Evolutionary conservation across 148 eudicot species (phyloP), one percentile per base, ranked within the genome.

Genomic region (Tetragonia tetragonoides): DNA sequence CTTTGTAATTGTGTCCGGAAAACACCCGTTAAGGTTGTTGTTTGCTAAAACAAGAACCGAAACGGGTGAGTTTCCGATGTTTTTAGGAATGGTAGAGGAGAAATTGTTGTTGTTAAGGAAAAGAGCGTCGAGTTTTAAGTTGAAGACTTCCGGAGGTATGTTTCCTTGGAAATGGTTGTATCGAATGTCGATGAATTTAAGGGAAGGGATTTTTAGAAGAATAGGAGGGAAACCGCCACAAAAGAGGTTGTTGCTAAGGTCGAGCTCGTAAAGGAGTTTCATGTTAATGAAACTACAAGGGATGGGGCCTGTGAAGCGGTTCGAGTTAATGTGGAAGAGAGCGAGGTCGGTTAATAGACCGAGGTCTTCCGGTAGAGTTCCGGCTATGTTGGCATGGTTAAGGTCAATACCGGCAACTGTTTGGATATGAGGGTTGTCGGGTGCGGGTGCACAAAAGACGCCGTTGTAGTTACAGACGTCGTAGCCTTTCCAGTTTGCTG

Each of bases 381-480:
- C 97, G 11, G 86, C 57, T 42, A 93, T 71, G 46, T 78, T 62
- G 2, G 85, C 97, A 15, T 88, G 91, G 85, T 93, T 93, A 17
- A 93, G 90, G 68, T 93, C 98, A 2, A 93, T 78, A 1, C 98
- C 98, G 7, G 98, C 97, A 5, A 94, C 97, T 0, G 97, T 91
- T 34, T 53, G 62, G 68, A 78, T 10, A 12, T 78, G 0, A 0
- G 84, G 82, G 70, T 89, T 76, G 28, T 91, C 90, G 0, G 83
- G 98, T 7, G 97, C 86, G 0, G 90, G 87, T 23, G 97, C 93
- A 54, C 98, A 94, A 67, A 68, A 91, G 46, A 94, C 88, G 16
- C 98, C 98, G 11, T 72, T 83, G 87, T 94, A 94, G 80, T 42
- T 53, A 81, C 98, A 94, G 15, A 92, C 94, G 17, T 90, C 66